Evolutionary conservation across 352 stramenopile genomes (phyloP), one percentile per base, ranked within the genome.

Genomic region (Globisporangium orthogonon): DNA sequence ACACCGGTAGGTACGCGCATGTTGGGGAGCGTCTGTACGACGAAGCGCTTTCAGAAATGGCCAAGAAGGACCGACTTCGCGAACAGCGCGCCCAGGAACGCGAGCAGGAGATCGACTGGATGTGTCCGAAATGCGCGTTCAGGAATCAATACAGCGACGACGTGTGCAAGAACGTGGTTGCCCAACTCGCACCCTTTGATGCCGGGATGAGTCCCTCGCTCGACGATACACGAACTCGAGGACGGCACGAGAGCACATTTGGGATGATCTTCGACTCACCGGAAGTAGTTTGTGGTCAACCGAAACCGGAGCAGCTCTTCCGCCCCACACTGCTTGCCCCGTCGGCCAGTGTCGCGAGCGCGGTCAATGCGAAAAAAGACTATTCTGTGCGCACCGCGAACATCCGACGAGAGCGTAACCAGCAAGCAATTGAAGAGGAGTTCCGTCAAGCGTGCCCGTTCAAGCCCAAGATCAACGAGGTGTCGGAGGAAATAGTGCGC

Each of bases 11-110:
- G 29, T 88, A 88, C 60, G 65, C 71, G 5, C 63, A 90, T 31
- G 85, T 88, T 31, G 80, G 83, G 6, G 83, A 91, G 51, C 70
- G 83, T 1, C 59, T 93, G n/a, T 76, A 93, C 51, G 71, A 78
- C 17, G 80, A 93, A 71, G 83, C 80, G 17, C 52, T 89, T 13
- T 73, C 63, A 4, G 83, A 93, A 49, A 58, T 86, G 30, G 74
- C 78, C 43, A 89, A 86, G 60, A 85, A 83, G 48, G 63, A 82
- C 52, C 69, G 78, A 50, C 62, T 75, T 1, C 53, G 70, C 5
- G 71, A 81, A 17, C 74, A 72, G 33, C 75, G 71, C 7, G 67
- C 62, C 18, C 43, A 50, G 7, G 76, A 87, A 37, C 65, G 67
- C 6, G 74, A 84, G 39, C 52, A 78, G 6, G 53, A 87, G 47